These are phyloP conservation scores for Yamadazyma paraphyllophila DNA, from an alignment of 805 yeast species.

Conservation along the genomic window DNA sequence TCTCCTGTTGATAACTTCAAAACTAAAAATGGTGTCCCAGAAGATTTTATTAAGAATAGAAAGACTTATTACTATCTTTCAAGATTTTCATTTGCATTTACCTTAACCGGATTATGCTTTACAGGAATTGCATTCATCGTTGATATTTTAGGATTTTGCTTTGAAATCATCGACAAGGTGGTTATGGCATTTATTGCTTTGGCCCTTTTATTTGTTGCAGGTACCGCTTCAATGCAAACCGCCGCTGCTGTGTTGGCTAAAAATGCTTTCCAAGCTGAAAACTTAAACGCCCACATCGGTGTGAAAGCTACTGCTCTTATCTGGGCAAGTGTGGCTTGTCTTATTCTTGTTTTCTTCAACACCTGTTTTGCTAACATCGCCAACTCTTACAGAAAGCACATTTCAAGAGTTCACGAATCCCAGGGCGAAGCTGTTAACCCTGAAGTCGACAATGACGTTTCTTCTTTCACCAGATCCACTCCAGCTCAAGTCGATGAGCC, in stretches of 20 bases:
- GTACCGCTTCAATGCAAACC: constrained; percentile 70
- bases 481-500: constrained; percentile 21
- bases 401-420: constrained; percentile 33
- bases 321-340: constrained; percentile 67
- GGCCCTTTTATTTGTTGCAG: constrained; percentile 54
- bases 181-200: constrained; percentile 50
- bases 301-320: constrained; percentile 56
- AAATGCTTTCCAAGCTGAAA: constrained; percentile 57
- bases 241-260: constrained; percentile 76
- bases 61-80: constrained; percentile 60
- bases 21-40: constrained; percentile 51
- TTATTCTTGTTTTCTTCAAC: constrained; percentile 49
- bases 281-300: constrained; percentile 50
- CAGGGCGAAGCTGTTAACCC: constrained; percentile 22
- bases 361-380: constrained; percentile 51
- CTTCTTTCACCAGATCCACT: constrained; percentile 41
- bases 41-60: constrained; percentile 52
- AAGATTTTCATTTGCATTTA: constrained; percentile 63
- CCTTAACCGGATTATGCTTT: constrained; percentile 59
- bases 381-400: constrained; percentile 51
- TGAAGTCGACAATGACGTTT: constrained; percentile 35
- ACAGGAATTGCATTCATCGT: constrained; percentile 60
- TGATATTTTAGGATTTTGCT: constrained; percentile 55
- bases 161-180: constrained; percentile 52
- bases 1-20: constrained; percentile 77